Evolutionary conservation across 2,329 filamentous ascomycete genomes (phyloP), one percentile per base, ranked within the genome.

Genomic region (Colletotrichum sp.): DNA sequence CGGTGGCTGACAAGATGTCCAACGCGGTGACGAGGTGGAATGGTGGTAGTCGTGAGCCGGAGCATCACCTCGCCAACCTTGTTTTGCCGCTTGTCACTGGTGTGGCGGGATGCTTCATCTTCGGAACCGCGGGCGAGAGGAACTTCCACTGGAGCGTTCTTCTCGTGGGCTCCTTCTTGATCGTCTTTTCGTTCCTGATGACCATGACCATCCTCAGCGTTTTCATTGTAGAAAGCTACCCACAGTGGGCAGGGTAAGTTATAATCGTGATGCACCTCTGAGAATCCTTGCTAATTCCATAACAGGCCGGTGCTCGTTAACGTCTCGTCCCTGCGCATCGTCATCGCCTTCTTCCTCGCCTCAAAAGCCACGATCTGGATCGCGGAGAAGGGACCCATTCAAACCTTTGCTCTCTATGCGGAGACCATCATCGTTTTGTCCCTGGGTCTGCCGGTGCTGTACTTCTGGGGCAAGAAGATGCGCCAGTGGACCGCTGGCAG

Each of bases 201-300:
- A 77, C 78, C 8, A 79, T 81, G 74, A 80, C 82, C 5, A 80
- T 80, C 30, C 74, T 81, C 65, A 82, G 80, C 76, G 83, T 84
- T 10, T 83, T 80, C 59, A 77, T 83, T 3, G 78, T 85, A 6
- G 83, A 85, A 78, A 84, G 81, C 62, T 83, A 82, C 62, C 83
- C 83, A 3, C 71, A 75, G 8, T 77, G 75, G 75, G 75, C 75
- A 66, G 75, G 72, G 75, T 77, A 24, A 15, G 62, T 71, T 1
- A 2, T 10, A 1, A 13, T 3, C 0, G 4, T 10, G 4, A 2
- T 18, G 3, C 15, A 18, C 4, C 1, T n/a, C 21, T 8, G 16
- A 8, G 16, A 6, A 6, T 18, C 5, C 2, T 13, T 36, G 6
- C 60, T 76, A 18, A 77, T 21, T 26, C 24, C 24, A 26, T 15